A percentile compares a stretch with the other conserved stretches of the same genome.
Conservation (phyloP, 2,329 filamentous ascomycete genomes). For the Fusarium vanettenii region DNA sequence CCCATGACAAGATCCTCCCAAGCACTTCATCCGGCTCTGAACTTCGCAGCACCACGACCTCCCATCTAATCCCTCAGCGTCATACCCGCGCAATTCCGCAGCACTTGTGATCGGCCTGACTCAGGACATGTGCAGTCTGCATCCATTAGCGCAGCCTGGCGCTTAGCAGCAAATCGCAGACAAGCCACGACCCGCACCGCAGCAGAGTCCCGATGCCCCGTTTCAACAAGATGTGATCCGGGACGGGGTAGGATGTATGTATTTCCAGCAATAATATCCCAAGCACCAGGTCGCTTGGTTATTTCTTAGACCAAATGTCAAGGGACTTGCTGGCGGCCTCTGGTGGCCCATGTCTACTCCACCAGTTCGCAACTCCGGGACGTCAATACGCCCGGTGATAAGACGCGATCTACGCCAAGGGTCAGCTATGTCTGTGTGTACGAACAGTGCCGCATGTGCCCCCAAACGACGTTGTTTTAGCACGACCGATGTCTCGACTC, state of each 20-base stretch:
- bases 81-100: conserved; percentile 25
- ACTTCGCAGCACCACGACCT: neutral
- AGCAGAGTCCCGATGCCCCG: conserved; percentile 1
- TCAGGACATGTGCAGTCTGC: conserved; percentile 24
- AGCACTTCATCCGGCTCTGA: conserved; percentile 13
- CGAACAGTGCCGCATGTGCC: conserved; percentile 9
- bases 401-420: conserved; percentile 23
- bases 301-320: neutral
- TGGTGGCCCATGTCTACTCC: neutral
- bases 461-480: neutral
- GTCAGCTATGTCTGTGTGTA: neutral
- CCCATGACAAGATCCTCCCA: conserved; percentile 8
- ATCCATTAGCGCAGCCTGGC: conserved; percentile 23
- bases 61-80: conserved; percentile 13
- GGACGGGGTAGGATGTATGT: neutral
- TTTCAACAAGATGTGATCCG: neutral
- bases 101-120: conserved; percentile 27
- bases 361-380: neutral
- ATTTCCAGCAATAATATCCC: conserved; percentile 4
- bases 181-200: conserved; percentile 19
- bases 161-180: conserved; percentile 1
- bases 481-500: neutral
- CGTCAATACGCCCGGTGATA: neutral
- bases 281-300: neutral
- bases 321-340: neutral